Base-by-base conservation (phyloP, 345 rosid species). In the Salix brachista region DNA sequence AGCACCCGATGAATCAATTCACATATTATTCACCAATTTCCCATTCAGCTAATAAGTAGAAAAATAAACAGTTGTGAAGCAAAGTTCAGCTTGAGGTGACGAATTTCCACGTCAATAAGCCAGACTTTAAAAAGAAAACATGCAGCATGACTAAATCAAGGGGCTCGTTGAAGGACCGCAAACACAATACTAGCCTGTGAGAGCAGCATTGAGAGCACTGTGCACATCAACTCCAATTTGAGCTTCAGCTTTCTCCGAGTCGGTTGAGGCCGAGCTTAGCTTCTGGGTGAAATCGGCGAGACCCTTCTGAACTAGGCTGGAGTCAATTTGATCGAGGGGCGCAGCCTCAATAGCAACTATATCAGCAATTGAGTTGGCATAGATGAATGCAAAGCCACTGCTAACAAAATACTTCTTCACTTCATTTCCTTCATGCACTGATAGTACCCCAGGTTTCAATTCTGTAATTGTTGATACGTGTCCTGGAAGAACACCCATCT, bases 401-500 rank as follows among this genome's bases (percentile, higher is more conserved):
- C 97, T 90, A 11, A 94, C 65, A 61, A 94, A 94, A 83, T 90
- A 92, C 74, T 94, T 94, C 44, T 83, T 87, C 34, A 76, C 74
- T 46, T 90, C 91, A 66, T 83, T 92, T 56, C 89, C 98, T 83
- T 91, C 95, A 44, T 90, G 97, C 58, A 94, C 97, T 0, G 96
- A 89, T 81, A 92, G 74, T 70, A 92, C 82, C 42, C 98, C 97
- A 0, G 98, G 97, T 77, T 92, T 91, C 66, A 92, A 81, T 88
- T 94, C 98, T 34, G 94, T 87, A 37, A 94, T 90, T 65, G 94
- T 89, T 5, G 94, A 86, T 25, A 89, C 92, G 42, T 91, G 96
- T 80, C 94, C 96, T 1, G 97, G 96, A 79, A 94, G 85, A 70
- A 92, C 93, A 77, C 97, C 97, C 94, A 94, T 92, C 64, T 94